Evolutionary conservation across 2,329 filamentous ascomycete genomes (phyloP).

Genomic region (Sporothrix pseudoabietina): DNA sequence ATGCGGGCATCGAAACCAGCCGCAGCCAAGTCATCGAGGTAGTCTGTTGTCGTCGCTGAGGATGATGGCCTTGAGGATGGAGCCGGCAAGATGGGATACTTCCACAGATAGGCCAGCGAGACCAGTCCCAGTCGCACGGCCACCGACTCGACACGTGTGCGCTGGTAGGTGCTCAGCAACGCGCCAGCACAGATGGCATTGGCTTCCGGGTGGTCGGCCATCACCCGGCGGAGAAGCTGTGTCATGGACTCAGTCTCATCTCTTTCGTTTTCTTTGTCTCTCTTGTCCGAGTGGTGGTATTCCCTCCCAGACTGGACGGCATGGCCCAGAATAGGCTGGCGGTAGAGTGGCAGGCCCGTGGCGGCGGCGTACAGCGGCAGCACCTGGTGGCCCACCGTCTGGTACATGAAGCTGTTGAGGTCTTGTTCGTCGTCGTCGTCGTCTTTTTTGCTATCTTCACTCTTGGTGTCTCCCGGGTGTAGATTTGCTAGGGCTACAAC

Average conservation of each 20-base stretch:
- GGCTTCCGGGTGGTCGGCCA: conserved; percentile 70
- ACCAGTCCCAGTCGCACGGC: conserved; percentile 79
- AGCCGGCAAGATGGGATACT: conserved; percentile 74
- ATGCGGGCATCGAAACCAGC: conserved; percentile 84
- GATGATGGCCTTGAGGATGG: background rate
- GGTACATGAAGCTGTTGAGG: conserved; percentile 99
- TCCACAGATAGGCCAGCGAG: conserved; percentile 88
- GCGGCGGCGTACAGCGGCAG: conserved; percentile 82
- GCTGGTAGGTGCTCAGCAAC: conserved; percentile 92
- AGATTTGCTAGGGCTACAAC: conserved; percentile 90
- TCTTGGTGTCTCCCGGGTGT: conserved; percentile 55
- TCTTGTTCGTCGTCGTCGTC: conserved; percentile 59
- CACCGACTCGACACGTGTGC: conserved; percentile 91
- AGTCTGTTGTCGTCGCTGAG: background rate
- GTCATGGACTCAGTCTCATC: conserved; percentile 92
- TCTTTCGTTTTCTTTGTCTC: conserved; percentile 34
- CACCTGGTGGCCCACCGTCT: conserved; percentile 88
- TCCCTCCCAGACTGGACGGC: conserved; percentile 71
- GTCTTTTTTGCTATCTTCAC: conserved; percentile 33
- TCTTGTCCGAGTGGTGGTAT: conserved; percentile 52
- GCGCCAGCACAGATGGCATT: conserved; percentile 90
- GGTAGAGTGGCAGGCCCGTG: conserved; percentile 80
- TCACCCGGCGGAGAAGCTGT: conserved; percentile 69
- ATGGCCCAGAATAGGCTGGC: conserved; percentile 71
- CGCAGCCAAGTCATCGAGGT: conserved; percentile 75